Evolutionary conservation across 495 filamentous ascomycete genomes (phyloP), one percentile per base, ranked within the genome.

Genomic region (Aspergillus campestris): DNA sequence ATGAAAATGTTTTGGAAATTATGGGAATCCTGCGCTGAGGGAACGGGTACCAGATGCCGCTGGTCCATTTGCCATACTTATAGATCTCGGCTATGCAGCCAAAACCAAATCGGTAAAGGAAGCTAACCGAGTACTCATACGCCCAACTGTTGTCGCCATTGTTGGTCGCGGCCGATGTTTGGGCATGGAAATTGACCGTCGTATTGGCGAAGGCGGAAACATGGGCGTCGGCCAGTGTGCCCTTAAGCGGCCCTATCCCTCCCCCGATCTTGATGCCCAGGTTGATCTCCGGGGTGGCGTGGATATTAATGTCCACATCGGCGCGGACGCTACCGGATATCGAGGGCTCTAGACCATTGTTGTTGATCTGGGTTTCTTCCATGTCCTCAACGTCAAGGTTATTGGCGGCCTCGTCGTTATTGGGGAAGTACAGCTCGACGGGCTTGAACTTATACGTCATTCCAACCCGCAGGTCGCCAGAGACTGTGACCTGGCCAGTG

Each of bases 341-440:
- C 41, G 8, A 11, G n/a, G 3, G 27, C 32, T 2, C 7, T 7
- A 31, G 27, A 32, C 8, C 32, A 8, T 14, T 31, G 31, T 5
- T 38, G 34, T 14, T 36, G 12, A 35, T 8, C 34, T 32, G 7
- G 29, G 12, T 32, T 5, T 29, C 35, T 11, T 31, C 28, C 24
- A 18, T n/a, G 28, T n/a, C n/a, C n/a, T n/a, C n/a, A 39, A 39
- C 36, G 13, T 27, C n/a, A 33, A 29, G 36, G n/a, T 38, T n/a
- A n/a, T 46, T 37, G 6, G 32, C 44, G 1, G 36, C 6, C 2
- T 51, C 42, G 33, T 45, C 45, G 13, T 57, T 51, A 13, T 61
- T 37, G 6, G 57, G 57, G 32, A 46, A 57, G 39, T 58, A 60
- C 28, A 60, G 38, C 41, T 60, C 57, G 10, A 42, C 42, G 6